Base-by-base conservation (phyloP, 2,329 filamentous ascomycete genomes). In the Diaporthe citrichinensis region DNA sequence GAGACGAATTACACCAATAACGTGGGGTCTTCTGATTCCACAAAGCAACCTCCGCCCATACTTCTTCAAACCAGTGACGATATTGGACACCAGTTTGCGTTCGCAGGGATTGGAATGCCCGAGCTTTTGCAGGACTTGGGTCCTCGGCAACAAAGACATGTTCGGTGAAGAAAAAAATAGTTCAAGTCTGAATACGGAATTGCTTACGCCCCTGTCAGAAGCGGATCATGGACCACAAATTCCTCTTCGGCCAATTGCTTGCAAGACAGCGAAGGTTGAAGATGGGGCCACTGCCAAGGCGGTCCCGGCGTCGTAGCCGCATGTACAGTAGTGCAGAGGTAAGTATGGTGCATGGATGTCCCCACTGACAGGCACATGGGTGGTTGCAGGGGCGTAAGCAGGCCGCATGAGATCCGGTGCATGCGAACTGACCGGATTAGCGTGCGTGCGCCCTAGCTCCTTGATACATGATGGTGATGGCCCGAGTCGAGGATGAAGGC, bases 321-420 rank as follows among this genome's bases (percentile, higher is more conserved):
- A n/a, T 41, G 1, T 8, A 23, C 17, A 5, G 31, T 31, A 31
- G 31, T 20, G 44, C 12, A 39, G 12, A 39, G 36, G 44, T 46
- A 3, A 8, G 20, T 46, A 3, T 23, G 20, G 17, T 46, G 44
- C 44, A 46, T 46, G 44, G 44, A 46, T 46, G 7, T 23, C 44
- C 31, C 57, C 57, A 39, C 57, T 28, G 58, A 61, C 36, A 41
- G 58, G 36, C 58, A 58, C 10, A 23, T 36, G 31, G 15, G 10
- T 58, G 31, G 12, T 17, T 61, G 58, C 58, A 65, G 59, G 59
- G 59, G 59, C 36, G 25, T 31, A 65, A 65, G 59, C 59, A 65
- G 41, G 59, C 23, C 39, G 39, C 59, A 65, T 61, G 20, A 59
- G 14, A 39, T 39, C 36, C 36, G 36, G 36, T 39, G 36, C 23